Evolutionary conservation across 164 flowering plant species (phyloP), one percentile per base, ranked within the genome.

Genomic region (Kingdonia uniflora): DNA sequence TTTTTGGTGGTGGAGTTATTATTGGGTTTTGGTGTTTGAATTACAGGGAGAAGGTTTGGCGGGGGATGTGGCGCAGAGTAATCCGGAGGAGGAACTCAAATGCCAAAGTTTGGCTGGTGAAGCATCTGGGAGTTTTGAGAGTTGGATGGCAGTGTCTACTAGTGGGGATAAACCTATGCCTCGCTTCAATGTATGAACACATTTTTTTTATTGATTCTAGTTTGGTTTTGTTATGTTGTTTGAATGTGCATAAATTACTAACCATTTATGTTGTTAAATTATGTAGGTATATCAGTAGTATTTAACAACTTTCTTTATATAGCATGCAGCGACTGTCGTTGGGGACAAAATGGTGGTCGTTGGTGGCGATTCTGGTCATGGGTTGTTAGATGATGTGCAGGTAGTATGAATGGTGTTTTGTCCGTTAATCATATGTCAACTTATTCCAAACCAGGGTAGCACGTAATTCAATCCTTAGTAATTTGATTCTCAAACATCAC

Each of bases 341-440:
- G 99, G 95, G 61, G 79, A 81, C 77, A 94, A 89, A 72, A 94
- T 94, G 99, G 70, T 94, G 50, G 92, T 94, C 42, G 96, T 94
- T 65, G 99, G 99, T 41, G 99, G 99, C 58, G 99, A 94, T 74
- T 77, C 95, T 60, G 83, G 76, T 52, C 74, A 68, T 49, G 89
- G 78, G 46, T 56, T 87, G 70, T 70, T 94, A 46, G 96, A 94
- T 41, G 99, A 94, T 82, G 90, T 94, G 20, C 96, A 86, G 92
- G 99, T 94, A 74, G 19, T 50, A 19, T 11, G n/a, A 19, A 35
- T 58, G 29, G 11, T 20, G 37, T 13, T 35, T 57, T 54, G 26
- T 49, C 19, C 13, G 5, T 29, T 29, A 8, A 29, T 29, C 35
- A 29, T 29, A n/a, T 29, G 35, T 29, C 8, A 8, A 29, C 8